These are phyloP conservation scores for Byssothecium circinans DNA, from an alignment of 2,329 filamentous ascomycete genomes.

Conservation along the genomic window DNA sequence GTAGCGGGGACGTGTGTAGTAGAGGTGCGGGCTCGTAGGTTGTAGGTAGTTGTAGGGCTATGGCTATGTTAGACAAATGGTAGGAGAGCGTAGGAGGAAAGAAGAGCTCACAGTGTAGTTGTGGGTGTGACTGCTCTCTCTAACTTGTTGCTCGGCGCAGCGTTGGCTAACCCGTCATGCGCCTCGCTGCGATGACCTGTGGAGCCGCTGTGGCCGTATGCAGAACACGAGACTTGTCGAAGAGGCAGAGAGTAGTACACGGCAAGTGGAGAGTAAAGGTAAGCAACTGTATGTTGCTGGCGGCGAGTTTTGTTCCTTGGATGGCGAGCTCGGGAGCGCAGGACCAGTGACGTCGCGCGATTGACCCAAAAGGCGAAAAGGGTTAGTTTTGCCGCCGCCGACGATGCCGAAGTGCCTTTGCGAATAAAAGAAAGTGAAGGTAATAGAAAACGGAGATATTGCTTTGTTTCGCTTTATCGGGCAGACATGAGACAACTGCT, in stretches of 20 bases:
- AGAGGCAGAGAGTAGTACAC: background rate
- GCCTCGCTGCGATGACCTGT: conserved; percentile 18
- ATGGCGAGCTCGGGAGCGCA: conserved; percentile 13
- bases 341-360: conserved; percentile 32
- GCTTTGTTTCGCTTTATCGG: conserved; percentile 15
- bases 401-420: background rate
- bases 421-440: background rate
- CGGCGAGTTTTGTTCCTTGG: conserved; percentile 23
- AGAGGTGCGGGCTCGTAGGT: background rate
- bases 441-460: background rate
- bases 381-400: conserved; percentile 26
- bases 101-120: conserved; percentile 18
- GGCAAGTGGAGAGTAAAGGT: conserved; percentile 4
- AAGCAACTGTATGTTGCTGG: conserved; percentile 3
- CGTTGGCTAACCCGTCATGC: conserved; percentile 26
- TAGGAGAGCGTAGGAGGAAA: conserved; percentile 3
- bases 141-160: conserved; percentile 10
- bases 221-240: conserved; percentile 1
- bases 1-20: conserved; percentile 9
- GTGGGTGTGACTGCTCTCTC: conserved; percentile 6
- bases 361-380: conserved; percentile 18
- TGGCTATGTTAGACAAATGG: background rate
- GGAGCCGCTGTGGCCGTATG: conserved; percentile 19
- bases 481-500: conserved; percentile 12
- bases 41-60: background rate